phyloP scores from a whole-genome alignment of 768 basidiomycete species.

The Suillus tomentosus region DNA sequence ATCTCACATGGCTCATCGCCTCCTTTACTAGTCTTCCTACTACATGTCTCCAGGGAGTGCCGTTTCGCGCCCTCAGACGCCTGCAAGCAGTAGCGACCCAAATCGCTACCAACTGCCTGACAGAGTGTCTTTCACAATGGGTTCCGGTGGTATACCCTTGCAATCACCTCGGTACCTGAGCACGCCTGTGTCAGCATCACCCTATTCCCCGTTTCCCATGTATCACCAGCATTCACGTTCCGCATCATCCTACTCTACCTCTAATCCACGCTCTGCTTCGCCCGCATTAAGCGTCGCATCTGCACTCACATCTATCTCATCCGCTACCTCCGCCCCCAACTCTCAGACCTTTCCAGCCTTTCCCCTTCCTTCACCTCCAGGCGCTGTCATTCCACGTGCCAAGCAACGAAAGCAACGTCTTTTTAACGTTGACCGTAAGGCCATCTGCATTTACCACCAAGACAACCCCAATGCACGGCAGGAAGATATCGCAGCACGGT shows the following conservation, averaged over 20 bases:
- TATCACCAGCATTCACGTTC: constrained; percentile 49
- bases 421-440: constrained; percentile 70
- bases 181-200: constrained; percentile 46
- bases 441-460: constrained; percentile 69
- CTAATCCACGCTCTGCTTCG: constrained; percentile 57
- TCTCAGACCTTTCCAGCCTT: constrained; percentile 33
- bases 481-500: constrained; percentile 78
- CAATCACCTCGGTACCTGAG: constrained; percentile 47
- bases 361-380: constrained; percentile 31
- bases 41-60: constrained; percentile 38
- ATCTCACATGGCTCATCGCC: constrained; percentile 16
- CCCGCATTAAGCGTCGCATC: constrained; percentile 63
- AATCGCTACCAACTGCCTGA: constrained; percentile 35
- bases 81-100: constrained; percentile 36
- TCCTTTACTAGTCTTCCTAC: constrained; percentile 32
- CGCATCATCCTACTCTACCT: constrained; percentile 43
- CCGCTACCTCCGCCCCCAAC: constrained; percentile 34
- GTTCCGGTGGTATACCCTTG: constrained; percentile 31
- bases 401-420: constrained; percentile 76
- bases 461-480: constrained; percentile 72
- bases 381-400: constrained; percentile 35
- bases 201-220: constrained; percentile 48
- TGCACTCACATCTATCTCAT: constrained; percentile 54
- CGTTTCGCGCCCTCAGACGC: constrained; percentile 42
- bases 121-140: constrained; percentile 22